phyloP scores from a whole-genome alignment of 345 rosid genomes.

The Aurinia saxatilis region DNA sequence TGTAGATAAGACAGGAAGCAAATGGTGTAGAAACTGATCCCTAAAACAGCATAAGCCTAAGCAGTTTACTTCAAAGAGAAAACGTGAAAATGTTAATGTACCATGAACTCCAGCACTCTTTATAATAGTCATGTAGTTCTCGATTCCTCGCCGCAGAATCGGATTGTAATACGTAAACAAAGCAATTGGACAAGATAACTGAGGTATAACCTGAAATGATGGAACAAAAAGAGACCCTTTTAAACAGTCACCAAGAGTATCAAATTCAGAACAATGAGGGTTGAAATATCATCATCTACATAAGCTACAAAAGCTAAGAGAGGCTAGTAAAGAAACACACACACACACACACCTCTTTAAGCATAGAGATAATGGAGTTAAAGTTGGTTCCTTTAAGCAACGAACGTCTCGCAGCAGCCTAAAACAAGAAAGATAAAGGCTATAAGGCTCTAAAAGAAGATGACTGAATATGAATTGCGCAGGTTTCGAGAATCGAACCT shows the following conservation, averaged over 20 bases:
- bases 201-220: slow-evolving; percentile 55
- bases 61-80: background rate
- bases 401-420: slow-evolving; percentile 95
- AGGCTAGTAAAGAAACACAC: background rate
- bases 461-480: background rate
- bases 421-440: slow-evolving; percentile 10
- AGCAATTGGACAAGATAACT: slow-evolving; percentile 73
- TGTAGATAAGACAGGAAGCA: background rate
- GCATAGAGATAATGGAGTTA: slow-evolving; percentile 54
- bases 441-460: background rate
- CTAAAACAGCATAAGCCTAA: background rate
- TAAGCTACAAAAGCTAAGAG: background rate
- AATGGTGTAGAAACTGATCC: background rate
- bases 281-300: background rate
- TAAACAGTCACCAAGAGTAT: background rate
- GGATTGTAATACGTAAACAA: slow-evolving; percentile 88
- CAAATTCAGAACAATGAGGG: background rate
- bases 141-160: slow-evolving; percentile 65
- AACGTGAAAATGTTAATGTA: slow-evolving; percentile 20
- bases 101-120: slow-evolving; percentile 68
- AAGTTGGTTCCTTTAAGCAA: slow-evolving; percentile 73
- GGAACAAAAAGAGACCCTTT: background rate
- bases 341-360: slow-evolving; percentile 61
- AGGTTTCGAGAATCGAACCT: slow-evolving; percentile 40
- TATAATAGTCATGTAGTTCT: slow-evolving; percentile 56